phyloP scores from a whole-genome alignment of 1,284 basidiomycete genomes.

The Cutaneotrichosporon mucoides region DNA sequence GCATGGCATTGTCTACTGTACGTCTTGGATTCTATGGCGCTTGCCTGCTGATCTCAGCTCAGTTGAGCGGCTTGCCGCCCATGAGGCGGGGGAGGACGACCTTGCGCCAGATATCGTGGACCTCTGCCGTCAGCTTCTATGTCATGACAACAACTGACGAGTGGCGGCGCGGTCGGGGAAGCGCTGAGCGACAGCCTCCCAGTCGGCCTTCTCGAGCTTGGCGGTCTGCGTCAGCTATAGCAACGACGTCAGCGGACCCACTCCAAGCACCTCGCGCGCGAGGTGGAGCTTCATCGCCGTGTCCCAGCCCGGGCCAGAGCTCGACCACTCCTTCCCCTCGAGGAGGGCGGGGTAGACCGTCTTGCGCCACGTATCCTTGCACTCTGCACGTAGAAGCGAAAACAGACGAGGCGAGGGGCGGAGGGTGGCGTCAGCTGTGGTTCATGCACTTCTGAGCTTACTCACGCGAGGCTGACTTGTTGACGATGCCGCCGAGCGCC shows the following conservation, averaged over 20 bases:
- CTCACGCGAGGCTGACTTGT: constrained; percentile 19
- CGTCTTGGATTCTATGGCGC: background rate
- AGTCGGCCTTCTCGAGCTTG: constrained; percentile 18
- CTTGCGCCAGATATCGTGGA: constrained; percentile 39
- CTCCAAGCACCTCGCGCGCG: constrained; percentile 17
- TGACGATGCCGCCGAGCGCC: constrained; percentile 4
- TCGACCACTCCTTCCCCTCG: constrained; percentile 25
- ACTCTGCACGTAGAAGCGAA: constrained; percentile 17
- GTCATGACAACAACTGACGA: constrained; percentile 20
- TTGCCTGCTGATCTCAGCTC: constrained; percentile 23
- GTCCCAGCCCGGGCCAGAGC: constrained; percentile 14
- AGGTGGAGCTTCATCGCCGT: constrained; percentile 21
- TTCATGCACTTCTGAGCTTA: background rate
- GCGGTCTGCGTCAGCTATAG: constrained; percentile 15
- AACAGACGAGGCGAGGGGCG: no score
- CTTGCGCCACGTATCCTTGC: constrained; percentile 38
- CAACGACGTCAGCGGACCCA: constrained; percentile 5
- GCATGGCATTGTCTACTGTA: background rate
- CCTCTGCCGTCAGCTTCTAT: constrained; percentile 22
- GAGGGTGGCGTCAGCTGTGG: constrained; percentile 6
- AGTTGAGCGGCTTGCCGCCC: constrained; percentile 19
- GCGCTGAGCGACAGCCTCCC: constrained; percentile 13
- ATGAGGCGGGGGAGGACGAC: constrained; percentile 28
- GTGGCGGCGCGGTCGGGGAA: constrained; percentile 19
- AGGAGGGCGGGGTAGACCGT: constrained; percentile 22